These are phyloP conservation scores for Tremella yokohamensis DNA, from an alignment of 768 basidiomycete species.

Conservation along the genomic window DNA sequence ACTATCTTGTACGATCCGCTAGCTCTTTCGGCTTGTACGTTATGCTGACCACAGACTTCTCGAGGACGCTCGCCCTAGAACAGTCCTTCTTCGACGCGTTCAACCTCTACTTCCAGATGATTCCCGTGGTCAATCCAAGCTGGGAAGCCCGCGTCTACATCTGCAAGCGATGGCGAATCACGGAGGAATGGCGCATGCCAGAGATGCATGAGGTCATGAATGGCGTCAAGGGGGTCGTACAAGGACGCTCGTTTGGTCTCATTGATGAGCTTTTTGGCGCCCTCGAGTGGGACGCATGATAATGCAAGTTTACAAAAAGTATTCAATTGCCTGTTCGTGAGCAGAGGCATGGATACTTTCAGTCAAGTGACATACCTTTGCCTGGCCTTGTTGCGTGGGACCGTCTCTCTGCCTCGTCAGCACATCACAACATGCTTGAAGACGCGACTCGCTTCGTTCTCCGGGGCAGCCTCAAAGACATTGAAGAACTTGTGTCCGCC, in stretches of 20 bases:
- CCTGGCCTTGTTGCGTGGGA: constrained; percentile 47
- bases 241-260: constrained; percentile 34
- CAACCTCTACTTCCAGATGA: constrained; percentile 32
- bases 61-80: constrained; percentile 40
- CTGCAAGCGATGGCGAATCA: constrained; percentile 35
- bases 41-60: constrained; percentile 32
- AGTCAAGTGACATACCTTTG: constrained; percentile 26
- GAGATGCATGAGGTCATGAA: constrained; percentile 34
- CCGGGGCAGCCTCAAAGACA: constrained; percentile 96
- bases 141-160: constrained; percentile 40
- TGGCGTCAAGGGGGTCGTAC: constrained; percentile 25
- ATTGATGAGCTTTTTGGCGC: constrained; percentile 38
- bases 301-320: constrained; percentile 33
- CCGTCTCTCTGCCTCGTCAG: constrained; percentile 39
- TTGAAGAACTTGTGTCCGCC: constrained; percentile 86
- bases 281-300: constrained; percentile 30
- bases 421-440: neutral
- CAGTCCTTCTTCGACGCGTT: constrained; percentile 46
- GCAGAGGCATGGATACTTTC: constrained; percentile 7
- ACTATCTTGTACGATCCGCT: constrained; percentile 57
- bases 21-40: neutral
- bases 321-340: constrained; percentile 41
- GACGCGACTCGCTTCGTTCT: constrained; percentile 64
- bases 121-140: constrained; percentile 31
- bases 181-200: constrained; percentile 32